phyloP scores from a whole-genome alignment of 352 stramenopile genomes.

The Globisporangium rhizosaccharum region DNA sequence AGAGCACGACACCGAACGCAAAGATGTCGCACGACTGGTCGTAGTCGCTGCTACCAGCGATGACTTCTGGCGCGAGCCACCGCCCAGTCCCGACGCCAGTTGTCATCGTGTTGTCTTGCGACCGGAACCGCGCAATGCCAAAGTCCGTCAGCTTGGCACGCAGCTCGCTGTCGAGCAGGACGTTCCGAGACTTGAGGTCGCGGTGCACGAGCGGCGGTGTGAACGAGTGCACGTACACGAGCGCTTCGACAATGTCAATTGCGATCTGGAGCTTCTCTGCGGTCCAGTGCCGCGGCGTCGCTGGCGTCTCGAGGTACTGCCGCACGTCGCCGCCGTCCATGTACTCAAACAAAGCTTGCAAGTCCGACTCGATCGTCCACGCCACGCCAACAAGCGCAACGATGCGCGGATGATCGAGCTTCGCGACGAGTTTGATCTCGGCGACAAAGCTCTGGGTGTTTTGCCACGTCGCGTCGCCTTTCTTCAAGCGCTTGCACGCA shows the following conservation, averaged over 20 bases:
- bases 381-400: slow-evolving; percentile 50
- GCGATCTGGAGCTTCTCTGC: slow-evolving; percentile 48
- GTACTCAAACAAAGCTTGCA: slow-evolving; percentile 17
- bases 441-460: slow-evolving; percentile 42
- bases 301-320: slow-evolving; percentile 23
- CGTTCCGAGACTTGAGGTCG: slow-evolving; percentile 52
- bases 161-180: slow-evolving; percentile 33
- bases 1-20: slow-evolving; percentile 80
- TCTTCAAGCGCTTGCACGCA: slow-evolving; percentile 43
- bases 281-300: slow-evolving; percentile 25
- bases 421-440: slow-evolving; percentile 50
- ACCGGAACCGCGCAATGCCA: slow-evolving; percentile 31
- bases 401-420: slow-evolving; percentile 42
- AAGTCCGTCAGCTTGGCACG: slow-evolving; percentile 45
- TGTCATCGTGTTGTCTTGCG: slow-evolving; percentile 45
- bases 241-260: slow-evolving; percentile 48
- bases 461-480: slow-evolving; percentile 30
- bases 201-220: slow-evolving; percentile 47
- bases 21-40: slow-evolving; percentile 46
- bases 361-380: slow-evolving; percentile 48
- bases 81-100: slow-evolving; percentile 38
- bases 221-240: slow-evolving; percentile 72
- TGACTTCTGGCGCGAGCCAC: slow-evolving; percentile 52
- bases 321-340: slow-evolving; percentile 10
- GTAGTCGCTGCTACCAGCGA: slow-evolving; percentile 41